Evolutionary conservation across 2,329 filamentous ascomycete genomes (phyloP).

Genomic region (Penicillium polonicum): DNA sequence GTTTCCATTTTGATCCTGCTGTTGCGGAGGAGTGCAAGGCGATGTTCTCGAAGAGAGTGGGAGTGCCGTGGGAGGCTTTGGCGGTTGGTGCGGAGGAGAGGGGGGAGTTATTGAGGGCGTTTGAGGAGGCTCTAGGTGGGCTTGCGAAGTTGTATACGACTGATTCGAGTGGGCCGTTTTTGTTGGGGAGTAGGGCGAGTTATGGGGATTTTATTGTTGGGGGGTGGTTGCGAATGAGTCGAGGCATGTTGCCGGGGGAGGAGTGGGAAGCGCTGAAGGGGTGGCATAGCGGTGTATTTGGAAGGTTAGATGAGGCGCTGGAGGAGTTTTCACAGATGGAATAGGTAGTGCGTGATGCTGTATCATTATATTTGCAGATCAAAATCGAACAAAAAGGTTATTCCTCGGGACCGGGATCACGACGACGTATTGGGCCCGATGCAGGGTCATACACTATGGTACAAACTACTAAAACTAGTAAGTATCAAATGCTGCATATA

Average conservation of each 20-base stretch:
- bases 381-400: neutral
- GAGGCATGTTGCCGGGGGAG: conserved; percentile 38
- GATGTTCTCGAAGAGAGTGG: conserved; percentile 51
- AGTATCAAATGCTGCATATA: neutral
- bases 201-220: conserved; percentile 61
- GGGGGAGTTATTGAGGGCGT: conserved; percentile 39
- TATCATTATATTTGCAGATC: neutral
- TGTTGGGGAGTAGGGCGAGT: conserved; percentile 47
- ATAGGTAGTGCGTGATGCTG: neutral
- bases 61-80: conserved; percentile 44
- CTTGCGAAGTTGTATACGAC: conserved; percentile 44
- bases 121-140: conserved; percentile 44
- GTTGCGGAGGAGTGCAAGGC: conserved; percentile 47
- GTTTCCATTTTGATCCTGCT: conserved; percentile 53
- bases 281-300: conserved; percentile 56
- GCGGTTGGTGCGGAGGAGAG: conserved; percentile 41
- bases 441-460: neutral
- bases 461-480: neutral
- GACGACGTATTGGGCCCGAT: neutral
- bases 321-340: conserved; percentile 32
- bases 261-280: conserved; percentile 51
- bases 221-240: conserved; percentile 54
- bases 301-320: conserved; percentile 50
- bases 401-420: neutral
- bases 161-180: conserved; percentile 48